phyloP scores from a whole-genome alignment of 768 basidiomycete species.

The Pulveroboletus frians region DNA sequence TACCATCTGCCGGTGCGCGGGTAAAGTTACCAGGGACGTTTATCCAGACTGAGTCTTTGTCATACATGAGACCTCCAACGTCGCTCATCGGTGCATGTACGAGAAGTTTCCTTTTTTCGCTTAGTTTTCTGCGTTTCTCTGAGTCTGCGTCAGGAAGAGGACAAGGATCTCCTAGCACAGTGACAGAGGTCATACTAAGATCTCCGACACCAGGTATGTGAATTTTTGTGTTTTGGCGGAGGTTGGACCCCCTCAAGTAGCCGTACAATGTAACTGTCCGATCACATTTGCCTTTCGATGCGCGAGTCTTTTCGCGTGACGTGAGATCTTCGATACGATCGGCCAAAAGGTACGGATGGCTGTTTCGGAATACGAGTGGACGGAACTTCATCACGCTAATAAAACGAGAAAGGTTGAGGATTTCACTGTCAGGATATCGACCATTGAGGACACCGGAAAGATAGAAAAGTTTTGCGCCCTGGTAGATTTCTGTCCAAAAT shows the following conservation, averaged over 20 bases:
- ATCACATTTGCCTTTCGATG: conserved; percentile 82
- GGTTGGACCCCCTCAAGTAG: conserved; percentile 87
- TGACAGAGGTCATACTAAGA: conserved; percentile 67
- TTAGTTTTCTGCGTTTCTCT: conserved; percentile 87
- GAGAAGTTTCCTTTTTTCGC: conserved; percentile 88
- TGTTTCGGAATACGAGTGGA: conserved; percentile 91
- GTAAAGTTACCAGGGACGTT: conserved; percentile 96
- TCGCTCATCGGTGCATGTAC: conserved; percentile 99
- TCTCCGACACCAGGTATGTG: conserved; percentile 97
- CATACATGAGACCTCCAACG: conserved; percentile 92
- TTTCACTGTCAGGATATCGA: conserved; percentile 94
- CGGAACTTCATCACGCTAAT: conserved; percentile 98
- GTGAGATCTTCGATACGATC: conserved; percentile 96
- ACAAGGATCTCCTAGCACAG: conserved; percentile 87
- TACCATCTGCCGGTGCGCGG: conserved; percentile 63
- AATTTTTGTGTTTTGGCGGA: conserved; percentile 69
- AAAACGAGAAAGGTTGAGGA: conserved; percentile 93
- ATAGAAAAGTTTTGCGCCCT: conserved; percentile 97
- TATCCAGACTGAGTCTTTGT: conserved; percentile 97
- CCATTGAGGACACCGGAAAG: conserved; percentile 96
- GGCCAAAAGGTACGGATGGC: conserved; percentile 90
- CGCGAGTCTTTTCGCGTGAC: conserved; percentile 73
- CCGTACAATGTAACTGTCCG: conserved; percentile 93
- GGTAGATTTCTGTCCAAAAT: conserved; percentile 99
- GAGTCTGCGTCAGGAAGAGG: conserved; percentile 87